Conservation (phyloP, 345 rosid genomes). For the Corchorus olitorius region DNA sequence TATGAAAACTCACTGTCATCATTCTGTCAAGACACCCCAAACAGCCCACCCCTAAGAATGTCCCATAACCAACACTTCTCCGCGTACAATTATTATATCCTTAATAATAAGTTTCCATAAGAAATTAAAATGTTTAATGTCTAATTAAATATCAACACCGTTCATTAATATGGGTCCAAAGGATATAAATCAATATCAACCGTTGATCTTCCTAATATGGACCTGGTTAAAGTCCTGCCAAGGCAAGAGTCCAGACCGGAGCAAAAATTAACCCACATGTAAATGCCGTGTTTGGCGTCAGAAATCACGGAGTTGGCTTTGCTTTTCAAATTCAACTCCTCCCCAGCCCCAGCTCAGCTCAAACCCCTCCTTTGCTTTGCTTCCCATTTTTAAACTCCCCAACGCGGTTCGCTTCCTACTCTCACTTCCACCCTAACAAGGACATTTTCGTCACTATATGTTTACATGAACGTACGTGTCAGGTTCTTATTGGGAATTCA, state of each 20-base stretch:
- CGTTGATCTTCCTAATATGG: conserved; percentile 1
- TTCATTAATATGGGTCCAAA: background rate
- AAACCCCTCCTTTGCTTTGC: too few relatives aligned
- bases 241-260: background rate
- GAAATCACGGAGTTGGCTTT: conserved; percentile 39
- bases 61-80: background rate
- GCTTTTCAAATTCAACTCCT: conserved; percentile 4
- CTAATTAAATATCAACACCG: conserved; percentile 7
- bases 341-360: background rate
- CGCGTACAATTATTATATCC: conserved; percentile 7
- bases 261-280: conserved; percentile 32
- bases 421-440: background rate
- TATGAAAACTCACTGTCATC: conserved; percentile 16
- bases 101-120: background rate
- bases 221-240: background rate
- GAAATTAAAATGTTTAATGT: too few relatives aligned
- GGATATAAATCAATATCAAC: background rate
- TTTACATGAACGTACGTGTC: background rate
- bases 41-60: background rate
- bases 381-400: background rate
- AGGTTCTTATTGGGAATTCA: background rate
- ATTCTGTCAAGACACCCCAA: conserved; percentile 6
- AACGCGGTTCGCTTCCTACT: conserved; percentile 27
- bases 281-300: conserved; percentile 47
- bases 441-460: background rate